Percentiles rank a stretch among this genome's conserved stretches.
phyloP scores from a whole-genome alignment of 805 yeast genomes.

The Ogataea degrootiae region DNA sequence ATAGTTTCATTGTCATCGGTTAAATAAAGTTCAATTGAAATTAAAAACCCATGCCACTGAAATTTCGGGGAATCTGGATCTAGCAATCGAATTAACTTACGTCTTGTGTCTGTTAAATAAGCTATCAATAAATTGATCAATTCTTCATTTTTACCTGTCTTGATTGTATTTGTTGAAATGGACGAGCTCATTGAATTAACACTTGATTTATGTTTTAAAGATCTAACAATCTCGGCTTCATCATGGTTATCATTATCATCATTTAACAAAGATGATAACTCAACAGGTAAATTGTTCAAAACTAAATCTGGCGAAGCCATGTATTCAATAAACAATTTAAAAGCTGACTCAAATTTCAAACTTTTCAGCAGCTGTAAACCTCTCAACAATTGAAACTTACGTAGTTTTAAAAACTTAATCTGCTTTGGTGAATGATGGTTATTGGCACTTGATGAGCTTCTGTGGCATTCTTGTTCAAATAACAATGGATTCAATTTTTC shows the following conservation, averaged over 20 bases:
- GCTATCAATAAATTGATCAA: slow-evolving; percentile 36
- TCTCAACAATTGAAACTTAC: slow-evolving; percentile 39
- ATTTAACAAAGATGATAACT: slow-evolving; percentile 9
- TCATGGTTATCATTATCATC: not conserved
- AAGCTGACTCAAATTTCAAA: slow-evolving; percentile 31
- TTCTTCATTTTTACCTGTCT: slow-evolving; percentile 26
- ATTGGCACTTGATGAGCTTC: not conserved
- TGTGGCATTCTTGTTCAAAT: slow-evolving; percentile 9
- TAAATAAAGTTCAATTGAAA: slow-evolving; percentile 34
- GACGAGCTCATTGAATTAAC: not conserved
- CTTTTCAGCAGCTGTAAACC: slow-evolving; percentile 32
- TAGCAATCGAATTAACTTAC: slow-evolving; percentile 40
- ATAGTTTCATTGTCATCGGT: slow-evolving; percentile 18
- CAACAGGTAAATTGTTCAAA: slow-evolving; percentile 40
- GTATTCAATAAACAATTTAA: slow-evolving; percentile 44
- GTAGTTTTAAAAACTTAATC: slow-evolving; percentile 30
- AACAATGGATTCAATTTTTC: slow-evolving; percentile 27
- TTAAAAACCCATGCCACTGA: slow-evolving; percentile 43
- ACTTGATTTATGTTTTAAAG: too few relatives aligned
- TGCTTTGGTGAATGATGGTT: slow-evolving; percentile 23
- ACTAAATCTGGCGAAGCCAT: slow-evolving; percentile 58
- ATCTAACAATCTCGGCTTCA: too few relatives aligned
- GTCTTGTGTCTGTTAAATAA: slow-evolving; percentile 48
- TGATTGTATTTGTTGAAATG: not conserved
- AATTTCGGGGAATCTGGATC: slow-evolving; percentile 31